Percentiles rank a stretch among this genome's conserved stretches.
Evolutionary conservation across 2,329 filamentous ascomycete species (phyloP).

Genomic region (Fusarium zealandicum): DNA sequence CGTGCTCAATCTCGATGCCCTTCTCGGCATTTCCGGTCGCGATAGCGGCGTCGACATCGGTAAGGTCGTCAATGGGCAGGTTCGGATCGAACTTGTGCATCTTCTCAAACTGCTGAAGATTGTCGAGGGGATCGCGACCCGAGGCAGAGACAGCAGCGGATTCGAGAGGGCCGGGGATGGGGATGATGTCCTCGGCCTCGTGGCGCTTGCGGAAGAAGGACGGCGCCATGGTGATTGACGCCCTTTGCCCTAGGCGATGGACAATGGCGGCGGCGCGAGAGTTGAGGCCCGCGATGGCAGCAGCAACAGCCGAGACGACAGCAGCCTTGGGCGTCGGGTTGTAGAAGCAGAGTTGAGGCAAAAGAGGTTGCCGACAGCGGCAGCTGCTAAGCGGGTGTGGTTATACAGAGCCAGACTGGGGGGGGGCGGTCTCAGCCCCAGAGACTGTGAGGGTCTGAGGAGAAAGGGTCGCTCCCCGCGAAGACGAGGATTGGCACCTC

Average conservation of each 20-base stretch:
- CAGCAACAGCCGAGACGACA: slow-evolving; percentile 7
- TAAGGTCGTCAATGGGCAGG: slow-evolving; percentile 66
- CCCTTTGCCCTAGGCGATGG: slow-evolving; percentile 16
- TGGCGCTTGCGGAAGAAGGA: slow-evolving; percentile 55
- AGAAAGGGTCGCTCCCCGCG: slow-evolving; percentile 32
- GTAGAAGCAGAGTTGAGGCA: slow-evolving; percentile 27
- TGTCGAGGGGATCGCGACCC: slow-evolving; percentile 52
- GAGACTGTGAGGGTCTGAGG: slow-evolving; percentile 25
- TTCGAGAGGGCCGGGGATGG: slow-evolving; percentile 50
- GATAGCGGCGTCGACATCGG: slow-evolving; percentile 66
- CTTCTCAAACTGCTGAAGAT: slow-evolving; percentile 64
- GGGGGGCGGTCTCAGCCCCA: slow-evolving; percentile 28
- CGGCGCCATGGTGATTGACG: slow-evolving; percentile 42
- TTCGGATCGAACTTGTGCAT: slow-evolving; percentile 71
- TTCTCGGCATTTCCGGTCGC: slow-evolving; percentile 62
- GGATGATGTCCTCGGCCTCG: slow-evolving; percentile 55
- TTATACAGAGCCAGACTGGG: slow-evolving; percentile 28
- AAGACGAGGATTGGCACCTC: slow-evolving; percentile 25
- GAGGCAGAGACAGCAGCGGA: slow-evolving; percentile 50
- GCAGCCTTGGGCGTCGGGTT: slow-evolving; percentile 22
- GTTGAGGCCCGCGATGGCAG: slow-evolving; percentile 35
- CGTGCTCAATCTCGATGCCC: slow-evolving; percentile 64
- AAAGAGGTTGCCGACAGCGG: slow-evolving; percentile 31
- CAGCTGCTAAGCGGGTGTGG: slow-evolving; percentile 30
- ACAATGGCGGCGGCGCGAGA: slow-evolving; percentile 23